Base-by-base conservation (phyloP, 345 rosid species). In the Laguncularia racemosa region DNA sequence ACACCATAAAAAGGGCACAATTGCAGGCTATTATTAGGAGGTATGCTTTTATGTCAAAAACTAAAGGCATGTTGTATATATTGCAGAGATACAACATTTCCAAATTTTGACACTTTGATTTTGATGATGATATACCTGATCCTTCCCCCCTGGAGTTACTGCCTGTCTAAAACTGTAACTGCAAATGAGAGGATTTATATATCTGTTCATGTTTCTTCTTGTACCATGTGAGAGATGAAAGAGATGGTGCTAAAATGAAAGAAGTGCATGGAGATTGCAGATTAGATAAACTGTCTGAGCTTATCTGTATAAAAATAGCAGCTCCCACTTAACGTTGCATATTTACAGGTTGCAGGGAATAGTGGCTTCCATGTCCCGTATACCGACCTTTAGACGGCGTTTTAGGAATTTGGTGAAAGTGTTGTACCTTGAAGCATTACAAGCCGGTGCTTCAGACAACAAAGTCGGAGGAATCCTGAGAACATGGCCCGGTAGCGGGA, bases 1-100 rank as follows among this genome's bases (percentile, higher is more conserved):
- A 82, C 67, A 61, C 50, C 1, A 76, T 85, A 40, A 78, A 81
- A 65, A 84, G 76, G 76, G 92, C 90, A n/a, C 96, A 85, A 70
- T 61, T 88, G 56, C 96, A 91, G 70, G 95, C 90, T 71, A 75
- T 85, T 38, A 77, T 85, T 9, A 78, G 95, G 75, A 84, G 96
- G 96, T 84, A 69, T 20, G 13, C 44, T 57, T 11, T n/a, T 12
- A 21, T 11, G 12, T 0, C 43, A 44, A 12, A 43, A 33, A 4
- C 9, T 33, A 33, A 33, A 33, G 9, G 40, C 40, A 33, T 3
- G 40, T 5, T 33, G 7, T 33, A 9, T 23, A 6, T 23, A 23
- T 2, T 23, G 5, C 28, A 23, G 28, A 23, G 28, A 23, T 23
- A 23, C 5, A 23, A 23, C 5, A 6, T 23, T 23, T 6, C 5